phyloP scores from a whole-genome alignment of 2,329 filamentous ascomycete species.

The Stachybotrys chartarum region DNA sequence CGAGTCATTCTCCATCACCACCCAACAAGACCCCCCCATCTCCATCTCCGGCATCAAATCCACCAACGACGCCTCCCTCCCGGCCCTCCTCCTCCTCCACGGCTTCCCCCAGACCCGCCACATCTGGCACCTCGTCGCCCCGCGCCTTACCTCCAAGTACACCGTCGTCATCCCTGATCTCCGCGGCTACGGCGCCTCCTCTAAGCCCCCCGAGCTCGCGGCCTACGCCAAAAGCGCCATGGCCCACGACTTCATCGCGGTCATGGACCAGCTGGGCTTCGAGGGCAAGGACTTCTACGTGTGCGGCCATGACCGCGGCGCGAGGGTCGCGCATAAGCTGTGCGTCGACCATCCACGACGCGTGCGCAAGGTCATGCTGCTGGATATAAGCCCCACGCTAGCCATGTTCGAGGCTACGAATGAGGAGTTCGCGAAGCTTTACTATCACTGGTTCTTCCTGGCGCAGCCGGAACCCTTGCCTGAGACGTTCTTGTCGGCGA shows the following conservation, averaged over 20 bases:
- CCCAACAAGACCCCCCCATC: slow-evolving; percentile 25
- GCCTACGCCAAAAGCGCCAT: slow-evolving; percentile 41
- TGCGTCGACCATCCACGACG: slow-evolving; percentile 36
- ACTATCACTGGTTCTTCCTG: slow-evolving; percentile 55
- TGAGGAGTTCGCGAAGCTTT: slow-evolving; percentile 36
- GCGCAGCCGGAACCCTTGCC: slow-evolving; percentile 45
- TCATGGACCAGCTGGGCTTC: slow-evolving; percentile 37
- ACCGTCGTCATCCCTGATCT: slow-evolving; percentile 39
- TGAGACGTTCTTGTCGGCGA: slow-evolving; percentile 34
- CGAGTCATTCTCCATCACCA: slow-evolving; percentile 28
- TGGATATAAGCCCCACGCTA: slow-evolving; percentile 49
- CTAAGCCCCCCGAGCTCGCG: slow-evolving; percentile 29
- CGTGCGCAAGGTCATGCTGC: slow-evolving; percentile 33
- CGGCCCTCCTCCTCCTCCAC: slow-evolving; percentile 40
- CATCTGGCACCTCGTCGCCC: slow-evolving; percentile 43
- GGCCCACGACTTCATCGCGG: slow-evolving; percentile 36
- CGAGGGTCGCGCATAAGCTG: slow-evolving; percentile 46
- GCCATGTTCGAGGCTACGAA: slow-evolving; percentile 41
- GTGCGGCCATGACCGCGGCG: slow-evolving; percentile 51
- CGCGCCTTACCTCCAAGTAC: slow-evolving; percentile 29
- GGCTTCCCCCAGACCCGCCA: slow-evolving; percentile 45
- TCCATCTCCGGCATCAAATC: slow-evolving; percentile 35
- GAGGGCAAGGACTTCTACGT: slow-evolving; percentile 30
- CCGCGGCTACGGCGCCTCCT: slow-evolving; percentile 43
- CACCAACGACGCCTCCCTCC: slow-evolving; percentile 18